These are phyloP conservation scores for Plasmodium coatneyi DNA, from an alignment of 169 alveolate species.

Conservation along the genomic window DNA sequence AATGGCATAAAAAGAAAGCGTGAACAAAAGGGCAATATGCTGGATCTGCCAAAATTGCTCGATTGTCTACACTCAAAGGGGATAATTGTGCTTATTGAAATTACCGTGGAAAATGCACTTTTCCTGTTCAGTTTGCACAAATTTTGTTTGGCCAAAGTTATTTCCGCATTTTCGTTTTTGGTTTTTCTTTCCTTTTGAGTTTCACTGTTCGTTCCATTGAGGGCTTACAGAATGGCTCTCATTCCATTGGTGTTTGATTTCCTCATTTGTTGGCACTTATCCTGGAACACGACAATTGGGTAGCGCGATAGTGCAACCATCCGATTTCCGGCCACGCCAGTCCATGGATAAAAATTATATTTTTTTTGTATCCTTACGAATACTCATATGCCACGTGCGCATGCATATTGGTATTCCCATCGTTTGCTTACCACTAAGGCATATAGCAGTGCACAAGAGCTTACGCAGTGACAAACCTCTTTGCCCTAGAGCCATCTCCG, in stretches of 20 bases:
- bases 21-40: not conserved
- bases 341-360: not conserved
- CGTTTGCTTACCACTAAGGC: not conserved
- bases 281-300: not conserved
- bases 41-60: not conserved
- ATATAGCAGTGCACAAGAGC: not conserved
- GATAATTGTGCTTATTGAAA: not conserved
- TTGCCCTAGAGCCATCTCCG: not conserved
- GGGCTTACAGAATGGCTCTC: not conserved
- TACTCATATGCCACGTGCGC: not conserved
- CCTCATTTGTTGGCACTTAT: not conserved
- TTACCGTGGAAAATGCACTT: not conserved
- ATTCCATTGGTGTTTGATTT: not conserved
- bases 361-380: not conserved
- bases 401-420: not conserved
- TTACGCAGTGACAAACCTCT: not conserved
- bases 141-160: not conserved
- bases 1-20: not conserved
- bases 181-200: not conserved
- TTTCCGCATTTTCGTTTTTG: not conserved
- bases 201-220: not conserved
- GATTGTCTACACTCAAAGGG: slow-evolving; percentile 21
- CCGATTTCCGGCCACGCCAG: not conserved
- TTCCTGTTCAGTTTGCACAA: not conserved
- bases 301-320: not conserved